Conservation (phyloP, 2,329 filamentous ascomycete genomes). For the Chaetomium olivaceum region DNA sequence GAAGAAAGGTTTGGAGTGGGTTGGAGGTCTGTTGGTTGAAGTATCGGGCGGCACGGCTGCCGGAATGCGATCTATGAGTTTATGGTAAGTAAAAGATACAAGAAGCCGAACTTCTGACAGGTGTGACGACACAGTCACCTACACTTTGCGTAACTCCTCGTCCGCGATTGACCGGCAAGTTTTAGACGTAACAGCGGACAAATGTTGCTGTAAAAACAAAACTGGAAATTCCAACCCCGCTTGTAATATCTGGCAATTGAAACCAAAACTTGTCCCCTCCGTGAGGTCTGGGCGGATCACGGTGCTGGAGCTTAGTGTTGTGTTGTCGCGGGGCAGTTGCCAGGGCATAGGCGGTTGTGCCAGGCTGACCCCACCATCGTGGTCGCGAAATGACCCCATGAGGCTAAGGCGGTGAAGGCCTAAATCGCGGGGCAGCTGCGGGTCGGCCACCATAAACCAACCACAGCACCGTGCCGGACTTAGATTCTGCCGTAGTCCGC, state of each 20-base stretch:
- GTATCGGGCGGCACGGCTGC: neutral
- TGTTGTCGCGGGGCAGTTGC: constrained; percentile 14
- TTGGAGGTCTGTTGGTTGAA: neutral
- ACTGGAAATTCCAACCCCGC: too few relatives aligned
- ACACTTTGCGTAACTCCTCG: neutral
- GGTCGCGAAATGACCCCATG: constrained; percentile 9
- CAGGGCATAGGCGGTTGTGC: neutral
- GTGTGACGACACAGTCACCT: neutral
- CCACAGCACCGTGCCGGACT: constrained; percentile 28
- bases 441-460: constrained; percentile 18
- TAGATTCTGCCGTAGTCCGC: constrained; percentile 33
- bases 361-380: constrained; percentile 22
- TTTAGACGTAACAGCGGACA: neutral
- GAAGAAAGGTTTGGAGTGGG: neutral
- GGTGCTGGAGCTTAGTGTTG: neutral
- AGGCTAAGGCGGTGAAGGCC: constrained; percentile 30
- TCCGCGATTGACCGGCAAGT: neutral
- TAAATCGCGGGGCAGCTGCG: constrained; percentile 25
- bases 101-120: neutral
- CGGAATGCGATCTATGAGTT: neutral
- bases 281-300: neutral
- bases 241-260: neutral
- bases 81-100: neutral
- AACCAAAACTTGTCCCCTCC: neutral
- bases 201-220: neutral